A percentile compares a stretch with the other conserved stretches of the same genome.
phyloP scores from a whole-genome alignment of 495 filamentous ascomycete genomes.

The Chaetomium cochliodes region DNA sequence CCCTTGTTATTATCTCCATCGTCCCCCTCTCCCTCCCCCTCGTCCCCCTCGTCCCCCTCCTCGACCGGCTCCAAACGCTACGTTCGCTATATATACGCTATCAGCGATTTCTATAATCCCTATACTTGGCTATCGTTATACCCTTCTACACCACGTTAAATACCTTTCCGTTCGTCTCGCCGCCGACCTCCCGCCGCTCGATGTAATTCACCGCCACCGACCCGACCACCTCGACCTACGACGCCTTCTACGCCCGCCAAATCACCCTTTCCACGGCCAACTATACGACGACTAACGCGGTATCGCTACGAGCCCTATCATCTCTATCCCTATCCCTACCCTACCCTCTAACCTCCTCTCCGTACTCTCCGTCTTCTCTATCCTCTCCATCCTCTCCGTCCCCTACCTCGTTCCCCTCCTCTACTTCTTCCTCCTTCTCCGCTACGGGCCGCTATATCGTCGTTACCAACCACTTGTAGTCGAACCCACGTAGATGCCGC shows the following conservation, averaged over 20 bases:
- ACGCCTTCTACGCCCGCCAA: slow-evolving; percentile 9
- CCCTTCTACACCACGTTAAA: slow-evolving; percentile 5
- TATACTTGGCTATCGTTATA: not conserved
- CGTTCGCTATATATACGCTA: not conserved
- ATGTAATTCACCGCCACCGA: slow-evolving; percentile 4
- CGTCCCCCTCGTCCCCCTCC: not conserved
- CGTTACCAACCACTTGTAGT: slow-evolving; percentile 1
- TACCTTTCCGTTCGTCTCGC: slow-evolving; percentile 1
- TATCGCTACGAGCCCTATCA: not conserved
- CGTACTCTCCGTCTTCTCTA: too few species aligned
- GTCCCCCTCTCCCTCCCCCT: too few species aligned
- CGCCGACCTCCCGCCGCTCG: not conserved
- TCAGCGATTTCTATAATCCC: not conserved
- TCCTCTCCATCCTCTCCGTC: too few species aligned
- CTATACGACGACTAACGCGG: not conserved
- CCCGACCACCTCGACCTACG: slow-evolving; percentile 2
- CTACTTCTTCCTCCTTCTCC: not conserved
- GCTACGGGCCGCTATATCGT: not conserved
- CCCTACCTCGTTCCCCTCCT: not conserved
- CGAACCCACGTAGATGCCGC: slow-evolving; percentile 4
- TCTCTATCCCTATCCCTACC: not conserved
- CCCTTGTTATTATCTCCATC: too few species aligned
- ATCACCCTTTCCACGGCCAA: slow-evolving; percentile 7
- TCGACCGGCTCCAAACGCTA: not conserved
- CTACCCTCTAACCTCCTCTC: too few species aligned